Percentiles rank a stretch among this genome's conserved stretches.
These are phyloP conservation scores for Acanthamoeba sp. DNA, from an alignment of 208 protist species.

Conservation along the genomic window DNA sequence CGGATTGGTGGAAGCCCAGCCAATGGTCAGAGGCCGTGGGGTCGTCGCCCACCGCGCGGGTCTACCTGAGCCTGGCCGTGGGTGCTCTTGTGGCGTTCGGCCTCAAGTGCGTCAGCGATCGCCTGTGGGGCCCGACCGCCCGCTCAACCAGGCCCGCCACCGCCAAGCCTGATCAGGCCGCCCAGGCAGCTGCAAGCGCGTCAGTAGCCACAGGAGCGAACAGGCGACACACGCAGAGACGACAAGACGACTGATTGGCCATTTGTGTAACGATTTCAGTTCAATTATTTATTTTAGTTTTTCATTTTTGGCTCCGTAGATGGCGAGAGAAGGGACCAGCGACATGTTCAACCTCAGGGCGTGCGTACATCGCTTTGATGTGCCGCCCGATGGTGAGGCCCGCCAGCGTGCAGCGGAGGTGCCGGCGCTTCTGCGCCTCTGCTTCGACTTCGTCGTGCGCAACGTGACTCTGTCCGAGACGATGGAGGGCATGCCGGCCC, in stretches of 20 bases:
- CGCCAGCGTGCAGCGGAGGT: background rate
- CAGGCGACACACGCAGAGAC: too few species aligned
- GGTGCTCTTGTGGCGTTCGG: too few species aligned
- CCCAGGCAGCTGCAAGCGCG: too few species aligned
- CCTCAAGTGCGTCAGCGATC: too few species aligned
- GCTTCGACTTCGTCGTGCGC: conserved; percentile 14
- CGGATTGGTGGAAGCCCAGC: background rate
- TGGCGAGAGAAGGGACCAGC: background rate
- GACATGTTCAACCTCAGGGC: background rate
- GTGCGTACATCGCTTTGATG: background rate
- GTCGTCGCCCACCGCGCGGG: background rate
- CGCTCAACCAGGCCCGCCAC: too few species aligned
- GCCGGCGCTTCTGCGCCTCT: background rate
- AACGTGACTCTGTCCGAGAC: background rate
- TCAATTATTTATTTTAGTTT: background rate
- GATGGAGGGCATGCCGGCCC: background rate
- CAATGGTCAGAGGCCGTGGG: background rate
- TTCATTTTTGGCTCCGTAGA: background rate
- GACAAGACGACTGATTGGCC: too few species aligned
- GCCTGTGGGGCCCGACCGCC: too few species aligned
- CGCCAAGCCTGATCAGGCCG: too few species aligned
- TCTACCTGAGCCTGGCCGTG: background rate
- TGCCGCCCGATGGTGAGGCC: background rate
- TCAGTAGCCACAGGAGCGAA: too few species aligned
- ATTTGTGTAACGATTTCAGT: too few species aligned